Evolutionary conservation across 768 basidiomycete species (phyloP), one percentile per base, ranked within the genome.

Genomic region (Chlorophyllum brunneum): DNA sequence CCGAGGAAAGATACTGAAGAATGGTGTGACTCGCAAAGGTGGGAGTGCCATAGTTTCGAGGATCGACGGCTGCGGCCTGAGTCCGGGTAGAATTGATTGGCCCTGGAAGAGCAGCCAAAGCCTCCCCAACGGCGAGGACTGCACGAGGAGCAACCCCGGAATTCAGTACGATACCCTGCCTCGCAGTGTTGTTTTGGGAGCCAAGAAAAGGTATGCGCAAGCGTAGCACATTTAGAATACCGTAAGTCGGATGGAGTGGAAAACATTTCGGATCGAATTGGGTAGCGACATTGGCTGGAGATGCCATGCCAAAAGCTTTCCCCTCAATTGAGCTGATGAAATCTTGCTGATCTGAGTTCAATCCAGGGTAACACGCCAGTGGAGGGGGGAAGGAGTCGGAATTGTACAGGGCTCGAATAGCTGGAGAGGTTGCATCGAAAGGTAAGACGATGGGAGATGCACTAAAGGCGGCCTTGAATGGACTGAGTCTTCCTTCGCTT

Each of bases 241-340:
- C 83, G 58, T 87, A 86, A n/a, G 82, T 66, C 2, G 82, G 85
- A 24, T 80, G 75, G 57, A 73, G 70, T 7, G 75, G 67, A 63
- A 74, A 85, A 62, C 85, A 87, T 3, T 68, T 62, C 6, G 72
- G 36, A 56, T 80, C 65, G 58, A 84, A 82, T 37, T 62, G 56
- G 10, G 68, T 59, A 3, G 73, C 57, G 22, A 66, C 45, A 24
- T 63, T 41, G n/a, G n/a, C n/a, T 20, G 63, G 13, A n/a, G 73
- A 58, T 9, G 51, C 2, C 20, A 86, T 65, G 18, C 74, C 76
- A 60, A 84, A 86, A 10, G 79, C 75, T 9, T 57, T 58, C 15
- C 67, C 68, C 61, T 86, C 85, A 30, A 86, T 61, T 13, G 65
- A 49, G 58, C 74, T 74, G 43, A 84, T 63, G 47, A 66, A 62